These are phyloP conservation scores for Neonothopanus nambi DNA, from an alignment of 1,284 basidiomycete species.

Conservation along the genomic window DNA sequence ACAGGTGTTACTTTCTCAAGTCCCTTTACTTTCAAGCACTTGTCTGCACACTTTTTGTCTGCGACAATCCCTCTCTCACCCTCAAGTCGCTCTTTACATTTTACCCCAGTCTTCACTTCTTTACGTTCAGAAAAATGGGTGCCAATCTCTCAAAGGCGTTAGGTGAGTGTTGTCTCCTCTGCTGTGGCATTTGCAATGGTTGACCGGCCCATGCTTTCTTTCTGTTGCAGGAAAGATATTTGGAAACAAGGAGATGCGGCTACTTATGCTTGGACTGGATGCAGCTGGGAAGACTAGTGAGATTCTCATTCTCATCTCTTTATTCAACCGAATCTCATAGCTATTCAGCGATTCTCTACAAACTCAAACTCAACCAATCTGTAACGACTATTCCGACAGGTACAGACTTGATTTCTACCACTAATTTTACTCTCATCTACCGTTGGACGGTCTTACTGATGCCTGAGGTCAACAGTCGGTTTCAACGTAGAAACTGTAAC, in stretches of 20 bases:
- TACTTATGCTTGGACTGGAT: slow-evolving; percentile 90
- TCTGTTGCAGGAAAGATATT: slow-evolving; percentile 80
- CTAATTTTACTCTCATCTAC: slow-evolving; percentile 15
- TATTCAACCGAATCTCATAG: background rate
- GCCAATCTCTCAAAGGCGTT: slow-evolving; percentile 77
- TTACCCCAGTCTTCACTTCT: slow-evolving; percentile 21
- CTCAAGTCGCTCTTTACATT: slow-evolving; percentile 44
- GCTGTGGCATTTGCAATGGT: slow-evolving; percentile 13
- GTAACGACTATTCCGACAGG: slow-evolving; percentile 99
- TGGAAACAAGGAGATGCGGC: slow-evolving; percentile 99
- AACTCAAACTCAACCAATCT: slow-evolving; percentile 98
- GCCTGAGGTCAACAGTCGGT: slow-evolving; percentile 57
- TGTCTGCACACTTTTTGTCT: slow-evolving; percentile 7
- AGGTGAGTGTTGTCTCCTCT: slow-evolving; percentile 41
- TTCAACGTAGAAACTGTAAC: slow-evolving; percentile 99
- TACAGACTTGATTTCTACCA: slow-evolving; percentile 33
- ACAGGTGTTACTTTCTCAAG: background rate
- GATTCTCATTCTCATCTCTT: slow-evolving; percentile 24
- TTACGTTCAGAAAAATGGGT: slow-evolving; percentile 52
- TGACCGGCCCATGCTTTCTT: slow-evolving; percentile 12
- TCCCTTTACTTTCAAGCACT: slow-evolving; percentile 1
- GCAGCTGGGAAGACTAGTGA: slow-evolving; percentile 96
- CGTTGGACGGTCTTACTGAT: background rate
- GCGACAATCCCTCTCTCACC: slow-evolving; percentile 26
- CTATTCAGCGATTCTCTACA: slow-evolving; percentile 91